These are phyloP conservation scores for Ceratocystis cacaofunesta DNA, from an alignment of 2,329 filamentous ascomycete species.

Conservation along the genomic window DNA sequence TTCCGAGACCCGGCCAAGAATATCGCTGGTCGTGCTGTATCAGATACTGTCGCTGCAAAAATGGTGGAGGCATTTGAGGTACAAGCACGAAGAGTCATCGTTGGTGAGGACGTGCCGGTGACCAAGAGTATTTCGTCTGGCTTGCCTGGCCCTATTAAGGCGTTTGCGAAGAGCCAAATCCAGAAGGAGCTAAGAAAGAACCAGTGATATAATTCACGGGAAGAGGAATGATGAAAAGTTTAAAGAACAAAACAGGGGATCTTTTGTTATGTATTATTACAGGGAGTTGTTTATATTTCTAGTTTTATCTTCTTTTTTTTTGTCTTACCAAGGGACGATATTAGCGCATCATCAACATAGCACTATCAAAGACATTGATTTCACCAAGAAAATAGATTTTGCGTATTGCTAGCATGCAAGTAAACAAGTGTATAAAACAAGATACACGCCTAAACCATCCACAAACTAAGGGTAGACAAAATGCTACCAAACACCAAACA, in stretches of 20 bases:
- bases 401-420: neutral
- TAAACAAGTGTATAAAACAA: neutral
- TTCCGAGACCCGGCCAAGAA: conserved; percentile 84
- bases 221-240: neutral
- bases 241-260: neutral
- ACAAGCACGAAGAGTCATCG: conserved; percentile 48
- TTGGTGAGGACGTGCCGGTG: conserved; percentile 17
- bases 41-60: conserved; percentile 65
- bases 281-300: neutral
- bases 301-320: neutral
- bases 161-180: conserved; percentile 16
- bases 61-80: conserved; percentile 93
- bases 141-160: conserved; percentile 15
- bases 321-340: neutral
- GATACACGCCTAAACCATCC: neutral
- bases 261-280: neutral
- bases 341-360: neutral
- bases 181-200: conserved; percentile 20
- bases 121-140: neutral
- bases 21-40: conserved; percentile 64
- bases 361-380: neutral
- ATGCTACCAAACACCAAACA: neutral
- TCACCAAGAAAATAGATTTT: neutral
- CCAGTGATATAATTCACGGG: neutral
- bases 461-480: neutral